These are phyloP conservation scores for Dactylonectria estremocensis DNA, from an alignment of 2,329 filamentous ascomycete species.

Conservation along the genomic window DNA sequence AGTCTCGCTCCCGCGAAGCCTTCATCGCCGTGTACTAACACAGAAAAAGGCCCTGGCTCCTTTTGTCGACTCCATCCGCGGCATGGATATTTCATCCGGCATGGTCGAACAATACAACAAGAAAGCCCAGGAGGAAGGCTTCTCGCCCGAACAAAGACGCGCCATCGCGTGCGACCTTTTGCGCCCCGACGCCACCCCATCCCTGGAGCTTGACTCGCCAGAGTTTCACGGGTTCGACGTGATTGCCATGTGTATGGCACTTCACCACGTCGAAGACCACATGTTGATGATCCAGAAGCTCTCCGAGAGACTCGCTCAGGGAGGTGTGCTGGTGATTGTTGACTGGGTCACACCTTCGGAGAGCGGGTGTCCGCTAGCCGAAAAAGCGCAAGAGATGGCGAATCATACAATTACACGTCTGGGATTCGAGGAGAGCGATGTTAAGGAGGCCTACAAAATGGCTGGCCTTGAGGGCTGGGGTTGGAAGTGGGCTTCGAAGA, in stretches of 20 bases:
- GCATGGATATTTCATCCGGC: constrained; percentile 54
- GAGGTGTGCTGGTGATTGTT: constrained; percentile 52
- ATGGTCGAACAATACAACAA: constrained; percentile 54
- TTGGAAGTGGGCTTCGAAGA: constrained; percentile 45
- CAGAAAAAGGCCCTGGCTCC: constrained; percentile 49
- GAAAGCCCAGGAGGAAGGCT: constrained; percentile 44
- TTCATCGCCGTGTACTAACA: not conserved
- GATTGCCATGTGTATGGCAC: constrained; percentile 53
- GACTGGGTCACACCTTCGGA: constrained; percentile 49
- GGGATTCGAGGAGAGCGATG: constrained; percentile 44
- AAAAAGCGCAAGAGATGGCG: constrained; percentile 19
- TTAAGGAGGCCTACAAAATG: constrained; percentile 39
- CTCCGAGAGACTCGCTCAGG: constrained; percentile 46
- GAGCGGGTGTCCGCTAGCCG: constrained; percentile 22
- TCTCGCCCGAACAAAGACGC: constrained; percentile 44
- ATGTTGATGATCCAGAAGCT: constrained; percentile 48
- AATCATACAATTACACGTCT: constrained; percentile 39
- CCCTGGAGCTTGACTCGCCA: constrained; percentile 35
- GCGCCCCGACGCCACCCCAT: constrained; percentile 38
- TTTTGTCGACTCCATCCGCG: constrained; percentile 49
- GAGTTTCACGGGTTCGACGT: constrained; percentile 51
- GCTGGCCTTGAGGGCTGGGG: constrained; percentile 45
- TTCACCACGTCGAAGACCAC: constrained; percentile 54
- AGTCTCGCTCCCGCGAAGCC: not conserved
- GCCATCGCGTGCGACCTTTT: constrained; percentile 53